phyloP scores from a whole-genome alignment of 805 yeast genomes.

The Cyberlindnera saturnus region DNA sequence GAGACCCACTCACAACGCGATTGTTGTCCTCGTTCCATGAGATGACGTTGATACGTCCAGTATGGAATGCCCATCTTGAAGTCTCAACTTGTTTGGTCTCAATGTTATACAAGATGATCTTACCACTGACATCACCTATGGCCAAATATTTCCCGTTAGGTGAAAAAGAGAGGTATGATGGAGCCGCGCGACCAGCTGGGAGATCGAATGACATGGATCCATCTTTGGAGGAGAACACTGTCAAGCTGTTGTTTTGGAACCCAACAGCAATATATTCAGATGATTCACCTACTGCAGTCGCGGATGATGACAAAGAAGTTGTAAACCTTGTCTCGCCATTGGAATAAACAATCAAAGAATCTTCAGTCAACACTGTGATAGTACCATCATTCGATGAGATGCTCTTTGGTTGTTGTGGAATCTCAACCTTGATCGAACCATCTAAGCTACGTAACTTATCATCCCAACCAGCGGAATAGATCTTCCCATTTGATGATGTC shows the following conservation, averaged over 20 bases:
- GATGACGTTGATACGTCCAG: constrained; percentile 70
- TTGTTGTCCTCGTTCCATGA: constrained; percentile 75
- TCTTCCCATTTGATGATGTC: constrained; percentile 23
- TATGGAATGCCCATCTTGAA: constrained; percentile 94
- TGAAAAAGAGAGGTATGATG: constrained; percentile 60
- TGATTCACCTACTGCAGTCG: constrained; percentile 42
- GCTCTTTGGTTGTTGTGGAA: constrained; percentile 45
- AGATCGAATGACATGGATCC: constrained; percentile 24
- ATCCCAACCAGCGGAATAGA: constrained; percentile 83
- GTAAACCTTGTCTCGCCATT: constrained; percentile 27
- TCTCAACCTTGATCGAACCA: constrained; percentile 25
- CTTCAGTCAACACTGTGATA: constrained; percentile 35
- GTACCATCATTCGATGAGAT: constrained; percentile 32
- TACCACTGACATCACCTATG: constrained; percentile 83
- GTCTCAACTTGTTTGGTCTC: constrained; percentile 55
- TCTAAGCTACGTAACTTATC: constrained; percentile 50
- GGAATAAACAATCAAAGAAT: constrained; percentile 28
- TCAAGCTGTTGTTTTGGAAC: constrained; percentile 32
- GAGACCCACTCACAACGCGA: constrained; percentile 69
- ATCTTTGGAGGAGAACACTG: constrained; percentile 31
- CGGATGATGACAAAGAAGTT: constrained; percentile 30
- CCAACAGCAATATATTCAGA: constrained; percentile 44
- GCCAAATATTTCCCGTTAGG: constrained; percentile 68
- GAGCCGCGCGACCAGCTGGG: constrained; percentile 51
- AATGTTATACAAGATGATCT: constrained; percentile 65